Percentiles rank a stretch among this genome's conserved stretches.
These are phyloP conservation scores for Luffa acutangula DNA, from an alignment of 306 rosid genomes.

Conservation along the genomic window DNA sequence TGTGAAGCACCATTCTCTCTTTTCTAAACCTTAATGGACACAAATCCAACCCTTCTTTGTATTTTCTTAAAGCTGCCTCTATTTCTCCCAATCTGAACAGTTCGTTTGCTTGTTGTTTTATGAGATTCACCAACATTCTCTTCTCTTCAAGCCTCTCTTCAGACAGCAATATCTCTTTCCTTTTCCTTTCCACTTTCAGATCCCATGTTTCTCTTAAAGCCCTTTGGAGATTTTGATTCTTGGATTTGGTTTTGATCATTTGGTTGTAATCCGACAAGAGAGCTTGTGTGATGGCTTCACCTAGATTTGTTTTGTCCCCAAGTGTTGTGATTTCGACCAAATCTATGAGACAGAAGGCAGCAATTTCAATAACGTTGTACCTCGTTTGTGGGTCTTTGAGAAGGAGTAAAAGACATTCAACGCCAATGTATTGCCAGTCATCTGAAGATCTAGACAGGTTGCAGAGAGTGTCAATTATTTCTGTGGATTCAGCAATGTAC, in stretches of 20 bases:
- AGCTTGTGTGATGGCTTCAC: slow-evolving; percentile 39
- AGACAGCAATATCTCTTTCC: slow-evolving; percentile 37
- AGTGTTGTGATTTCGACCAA: slow-evolving; percentile 35
- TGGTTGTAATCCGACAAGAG: slow-evolving; percentile 51
- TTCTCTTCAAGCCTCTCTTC: slow-evolving; percentile 36
- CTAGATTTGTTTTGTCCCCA: slow-evolving; percentile 22
- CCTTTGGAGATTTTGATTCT: slow-evolving; percentile 28
- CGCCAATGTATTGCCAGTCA: slow-evolving; percentile 82
- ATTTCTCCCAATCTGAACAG: slow-evolving; percentile 36
- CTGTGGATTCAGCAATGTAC: slow-evolving; percentile 28
- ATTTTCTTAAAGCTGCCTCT: slow-evolving; percentile 35
- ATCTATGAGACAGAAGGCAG: slow-evolving; percentile 36
- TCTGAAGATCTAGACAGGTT: slow-evolving; percentile 72
- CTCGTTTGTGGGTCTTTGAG: slow-evolving; percentile 58
- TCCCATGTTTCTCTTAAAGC: slow-evolving; percentile 44
- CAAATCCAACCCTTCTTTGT: slow-evolving; percentile 39
- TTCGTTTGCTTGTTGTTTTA: slow-evolving; percentile 39
- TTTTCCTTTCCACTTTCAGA: slow-evolving; percentile 48
- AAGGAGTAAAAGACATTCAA: slow-evolving; percentile 63
- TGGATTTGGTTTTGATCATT: slow-evolving; percentile 16
- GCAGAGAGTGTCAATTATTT: slow-evolving; percentile 32
- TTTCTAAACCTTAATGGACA: slow-evolving; percentile 28
- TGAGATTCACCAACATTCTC: slow-evolving; percentile 13
- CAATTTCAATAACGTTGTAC: slow-evolving; percentile 33
- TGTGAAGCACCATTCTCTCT: slow-evolving; percentile 54